A percentile compares a stretch with the other conserved stretches of the same genome.
Conservation (phyloP, 306 rosid species). For the Vigna reflexopilosa region DNA sequence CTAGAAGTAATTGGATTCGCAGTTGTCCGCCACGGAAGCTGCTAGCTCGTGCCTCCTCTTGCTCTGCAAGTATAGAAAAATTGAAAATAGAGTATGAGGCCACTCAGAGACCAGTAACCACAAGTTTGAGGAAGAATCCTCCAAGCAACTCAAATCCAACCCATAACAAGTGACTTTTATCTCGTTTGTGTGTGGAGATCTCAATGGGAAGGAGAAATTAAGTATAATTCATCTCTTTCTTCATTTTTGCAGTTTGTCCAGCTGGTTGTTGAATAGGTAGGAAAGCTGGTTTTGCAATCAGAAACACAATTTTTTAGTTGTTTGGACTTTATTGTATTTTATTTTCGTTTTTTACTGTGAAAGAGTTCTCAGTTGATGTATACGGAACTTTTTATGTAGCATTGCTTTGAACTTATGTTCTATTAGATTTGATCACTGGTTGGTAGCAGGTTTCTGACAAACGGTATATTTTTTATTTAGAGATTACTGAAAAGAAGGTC, state of each 20-base stretch:
- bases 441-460: slow-evolving; percentile 31
- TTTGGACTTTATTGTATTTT: slow-evolving; percentile 10
- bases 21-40: slow-evolving; percentile 56
- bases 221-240: slow-evolving; percentile 42
- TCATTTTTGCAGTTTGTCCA: slow-evolving; percentile 48
- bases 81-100: slow-evolving; percentile 47
- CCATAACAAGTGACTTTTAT: slow-evolving; percentile 61
- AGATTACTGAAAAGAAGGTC: slow-evolving; percentile 5
- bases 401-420: slow-evolving; percentile 14
- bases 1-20: slow-evolving; percentile 41
- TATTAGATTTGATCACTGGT: slow-evolving; percentile 38
- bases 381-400: slow-evolving; percentile 38
- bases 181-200: slow-evolving; percentile 42
- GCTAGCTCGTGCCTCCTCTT: slow-evolving; percentile 46
- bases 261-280: slow-evolving; percentile 51
- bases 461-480: slow-evolving; percentile 30
- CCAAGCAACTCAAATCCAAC: slow-evolving; percentile 74
- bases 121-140: slow-evolving; percentile 69
- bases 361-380: slow-evolving; percentile 37
- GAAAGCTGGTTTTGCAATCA: slow-evolving; percentile 45
- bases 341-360: background rate
- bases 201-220: slow-evolving; percentile 44
- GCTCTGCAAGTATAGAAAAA: slow-evolving; percentile 47
- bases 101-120: slow-evolving; percentile 51
- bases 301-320: slow-evolving; percentile 18